Evolutionary conservation across 2,329 filamentous ascomycete genomes (phyloP).

Genomic region (Cladophialophora psammophila): DNA sequence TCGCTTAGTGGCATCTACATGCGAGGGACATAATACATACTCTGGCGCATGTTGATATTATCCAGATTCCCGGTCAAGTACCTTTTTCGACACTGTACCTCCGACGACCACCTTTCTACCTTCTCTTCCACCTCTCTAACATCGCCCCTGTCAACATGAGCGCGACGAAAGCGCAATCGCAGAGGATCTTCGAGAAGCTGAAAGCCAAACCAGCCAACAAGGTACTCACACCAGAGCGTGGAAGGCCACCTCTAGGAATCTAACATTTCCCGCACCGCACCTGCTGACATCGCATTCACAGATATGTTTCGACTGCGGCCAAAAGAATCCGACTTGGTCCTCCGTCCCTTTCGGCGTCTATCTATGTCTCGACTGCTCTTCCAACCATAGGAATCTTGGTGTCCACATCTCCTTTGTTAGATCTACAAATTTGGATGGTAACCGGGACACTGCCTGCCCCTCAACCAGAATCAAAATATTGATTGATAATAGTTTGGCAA

Average conservation of each 20-base stretch:
- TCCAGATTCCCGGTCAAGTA: not conserved
- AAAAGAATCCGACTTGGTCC: slow-evolving; percentile 98
- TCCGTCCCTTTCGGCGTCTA: slow-evolving; percentile 98
- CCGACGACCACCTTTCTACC: not conserved
- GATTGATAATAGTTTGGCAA: slow-evolving; percentile 78
- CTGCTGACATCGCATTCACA: slow-evolving; percentile 48
- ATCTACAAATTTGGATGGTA: slow-evolving; percentile 98
- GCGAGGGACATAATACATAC: not conserved
- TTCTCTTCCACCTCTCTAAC: not conserved
- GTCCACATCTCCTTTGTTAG: slow-evolving; percentile 99
- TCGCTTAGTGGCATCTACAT: slow-evolving; percentile 5
- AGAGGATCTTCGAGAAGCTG: slow-evolving; percentile 97
- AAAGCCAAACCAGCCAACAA: slow-evolving; percentile 95
- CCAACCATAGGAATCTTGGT: slow-evolving; percentile 95
- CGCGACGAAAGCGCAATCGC: slow-evolving; percentile 92
- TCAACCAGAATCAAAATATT: slow-evolving; percentile 31
- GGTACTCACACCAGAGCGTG: slow-evolving; percentile 57
- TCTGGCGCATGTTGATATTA: slow-evolving; percentile 18
- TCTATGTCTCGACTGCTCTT: slow-evolving; percentile 95
- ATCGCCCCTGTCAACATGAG: slow-evolving; percentile 55
- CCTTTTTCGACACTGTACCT: not conserved
- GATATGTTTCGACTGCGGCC: slow-evolving; percentile 98
- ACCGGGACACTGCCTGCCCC: slow-evolving; percentile 46
- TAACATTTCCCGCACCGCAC: slow-evolving; percentile 26
- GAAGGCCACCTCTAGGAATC: slow-evolving; percentile 40